Percentiles rank a stretch among this genome's conserved stretches.
phyloP scores from a whole-genome alignment of 106 monocot species.

The Allium sativum region DNA sequence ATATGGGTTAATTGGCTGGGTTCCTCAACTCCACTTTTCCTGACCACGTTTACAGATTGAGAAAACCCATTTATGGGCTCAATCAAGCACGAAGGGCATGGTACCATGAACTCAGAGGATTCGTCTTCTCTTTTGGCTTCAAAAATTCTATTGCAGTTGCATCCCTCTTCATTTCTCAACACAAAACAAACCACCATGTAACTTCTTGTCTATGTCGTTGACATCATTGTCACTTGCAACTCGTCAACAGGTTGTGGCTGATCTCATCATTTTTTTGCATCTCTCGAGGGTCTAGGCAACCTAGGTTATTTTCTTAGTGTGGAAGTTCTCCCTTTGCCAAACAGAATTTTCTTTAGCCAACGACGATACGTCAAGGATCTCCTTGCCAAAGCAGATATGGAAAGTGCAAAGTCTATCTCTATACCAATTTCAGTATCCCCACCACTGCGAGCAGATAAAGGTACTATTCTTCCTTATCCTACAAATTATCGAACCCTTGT shows the following conservation, averaged over 20 bases:
- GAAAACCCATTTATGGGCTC: conserved; percentile 6
- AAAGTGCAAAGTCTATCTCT: neutral
- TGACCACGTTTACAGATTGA: conserved; percentile 1
- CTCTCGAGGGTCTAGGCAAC: conserved; percentile 4
- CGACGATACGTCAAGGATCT: neutral
- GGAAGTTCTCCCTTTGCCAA: neutral
- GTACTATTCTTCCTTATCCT: neutral
- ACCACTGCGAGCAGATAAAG: neutral
- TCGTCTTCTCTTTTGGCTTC: neutral
- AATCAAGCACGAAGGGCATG: conserved; percentile 9
- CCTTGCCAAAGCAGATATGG: neutral
- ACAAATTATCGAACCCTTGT: neutral
- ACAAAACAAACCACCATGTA: neutral
- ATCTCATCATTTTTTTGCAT: neutral
- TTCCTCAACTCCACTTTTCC: neutral
- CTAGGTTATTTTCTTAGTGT: conserved; percentile 9
- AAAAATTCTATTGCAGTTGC: neutral
- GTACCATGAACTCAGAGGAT: neutral
- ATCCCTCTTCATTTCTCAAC: neutral
- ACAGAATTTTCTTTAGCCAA: neutral
- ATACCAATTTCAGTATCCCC: neutral
- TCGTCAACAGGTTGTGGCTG: neutral
- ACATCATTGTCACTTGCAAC: conserved; percentile 4
- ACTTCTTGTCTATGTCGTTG: conserved; percentile 12
- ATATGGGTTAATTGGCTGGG: conserved; percentile 7